These are phyloP conservation scores for Hyaloscypha finlandica DNA, from an alignment of 495 filamentous ascomycete species.

Conservation along the genomic window DNA sequence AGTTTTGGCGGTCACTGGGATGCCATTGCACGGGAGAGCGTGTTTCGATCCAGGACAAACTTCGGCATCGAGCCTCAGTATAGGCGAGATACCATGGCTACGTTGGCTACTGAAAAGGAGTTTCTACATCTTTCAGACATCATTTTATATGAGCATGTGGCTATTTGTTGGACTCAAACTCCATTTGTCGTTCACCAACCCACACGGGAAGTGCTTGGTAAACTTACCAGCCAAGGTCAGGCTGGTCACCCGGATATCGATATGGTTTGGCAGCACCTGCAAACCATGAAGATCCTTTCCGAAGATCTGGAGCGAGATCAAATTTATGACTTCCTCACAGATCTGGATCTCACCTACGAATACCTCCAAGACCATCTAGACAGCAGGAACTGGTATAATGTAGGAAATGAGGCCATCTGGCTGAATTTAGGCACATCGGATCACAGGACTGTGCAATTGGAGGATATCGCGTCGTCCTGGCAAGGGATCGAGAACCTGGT, in stretches of 20 bases:
- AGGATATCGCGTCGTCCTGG: constrained; percentile 24
- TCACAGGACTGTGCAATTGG: constrained; percentile 8
- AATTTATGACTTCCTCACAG: constrained; percentile 31
- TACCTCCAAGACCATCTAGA: constrained; percentile 29
- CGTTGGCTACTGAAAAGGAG: constrained; percentile 8
- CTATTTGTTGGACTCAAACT: constrained; percentile 33
- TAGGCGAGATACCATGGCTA: constrained; percentile 27
- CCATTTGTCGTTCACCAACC: constrained; percentile 27
- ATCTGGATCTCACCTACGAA: constrained; percentile 32
- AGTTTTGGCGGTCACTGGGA: constrained; percentile 21
- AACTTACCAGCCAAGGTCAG: background rate
- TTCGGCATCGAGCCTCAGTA: constrained; percentile 24
- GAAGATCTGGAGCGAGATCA: constrained; percentile 14
- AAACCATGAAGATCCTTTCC: constrained; percentile 21
- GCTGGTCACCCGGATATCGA: constrained; percentile 21
- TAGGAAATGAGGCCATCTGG: constrained; percentile 26
- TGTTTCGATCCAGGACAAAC: constrained; percentile 24
- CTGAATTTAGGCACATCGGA: constrained; percentile 32
- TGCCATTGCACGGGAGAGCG: constrained; percentile 16
- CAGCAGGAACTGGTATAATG: constrained; percentile 11
- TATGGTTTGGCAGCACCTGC: constrained; percentile 33
- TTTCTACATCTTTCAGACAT: constrained; percentile 25
- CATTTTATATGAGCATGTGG: constrained; percentile 11
- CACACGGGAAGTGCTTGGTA: constrained; percentile 20
- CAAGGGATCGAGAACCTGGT: constrained; percentile 27